Evolutionary conservation across 78 protist genomes (phyloP).

Genomic region (Anaeramoeba ignava): DNA sequence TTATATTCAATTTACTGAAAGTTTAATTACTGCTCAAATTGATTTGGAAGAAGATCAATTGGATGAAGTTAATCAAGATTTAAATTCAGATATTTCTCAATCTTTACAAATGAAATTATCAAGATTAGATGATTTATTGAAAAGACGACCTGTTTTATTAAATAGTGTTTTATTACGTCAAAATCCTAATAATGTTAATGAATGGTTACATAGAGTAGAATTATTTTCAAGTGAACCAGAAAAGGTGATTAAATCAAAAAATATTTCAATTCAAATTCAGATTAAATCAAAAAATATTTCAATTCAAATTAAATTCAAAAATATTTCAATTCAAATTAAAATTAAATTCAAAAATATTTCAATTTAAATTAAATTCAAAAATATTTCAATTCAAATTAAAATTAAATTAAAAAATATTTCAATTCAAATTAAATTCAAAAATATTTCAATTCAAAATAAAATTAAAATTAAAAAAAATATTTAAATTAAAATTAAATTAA

Average conservation of each 20-base stretch:
- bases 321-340: too few species aligned
- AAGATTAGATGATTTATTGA: neutral
- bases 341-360: too few species aligned
- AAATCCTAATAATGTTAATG: constrained; percentile 66
- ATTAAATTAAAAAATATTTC: too few species aligned
- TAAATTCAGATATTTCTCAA: neutral
- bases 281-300: too few species aligned
- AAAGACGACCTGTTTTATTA: neutral
- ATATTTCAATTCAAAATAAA: too few species aligned
- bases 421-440: too few species aligned
- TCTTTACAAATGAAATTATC: neutral
- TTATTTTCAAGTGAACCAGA: constrained; percentile 31
- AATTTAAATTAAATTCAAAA: too few species aligned
- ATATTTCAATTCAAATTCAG: too few species aligned
- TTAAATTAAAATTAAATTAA: too few species aligned
- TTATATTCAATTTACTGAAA: constrained; percentile 70
- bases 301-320: too few species aligned
- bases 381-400: too few species aligned
- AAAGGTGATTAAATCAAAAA: neutral
- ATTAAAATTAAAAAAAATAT: too few species aligned
- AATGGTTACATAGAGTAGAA: constrained; percentile 84
- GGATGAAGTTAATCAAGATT: constrained; percentile 2
- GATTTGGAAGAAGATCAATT: neutral
- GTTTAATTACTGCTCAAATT: neutral
- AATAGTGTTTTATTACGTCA: neutral